Evolutionary conservation across 352 stramenopile genomes (phyloP).

Genomic region (Globisporangium cylindrosporum): DNA sequence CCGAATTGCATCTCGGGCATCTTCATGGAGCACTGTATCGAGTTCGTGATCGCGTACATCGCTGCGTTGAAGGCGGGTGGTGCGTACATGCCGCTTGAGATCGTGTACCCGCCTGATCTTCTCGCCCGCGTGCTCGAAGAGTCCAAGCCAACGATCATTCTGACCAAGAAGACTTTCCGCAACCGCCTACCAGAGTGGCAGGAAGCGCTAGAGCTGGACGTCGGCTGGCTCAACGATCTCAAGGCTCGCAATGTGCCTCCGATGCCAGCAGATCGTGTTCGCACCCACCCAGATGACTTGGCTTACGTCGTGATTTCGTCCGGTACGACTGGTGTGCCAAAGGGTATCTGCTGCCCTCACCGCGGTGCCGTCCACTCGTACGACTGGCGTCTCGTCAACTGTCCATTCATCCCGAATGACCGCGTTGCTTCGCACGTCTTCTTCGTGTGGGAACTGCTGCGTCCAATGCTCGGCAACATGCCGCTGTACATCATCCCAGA

Average conservation of each 20-base stretch:
- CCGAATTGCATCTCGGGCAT: slow-evolving; percentile 72
- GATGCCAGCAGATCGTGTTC: slow-evolving; percentile 59
- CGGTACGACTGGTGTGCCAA: slow-evolving; percentile 90
- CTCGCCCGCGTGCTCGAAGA: slow-evolving; percentile 88
- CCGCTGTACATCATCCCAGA: slow-evolving; percentile 92
- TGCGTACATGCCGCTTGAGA: slow-evolving; percentile 89
- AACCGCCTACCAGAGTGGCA: slow-evolving; percentile 69
- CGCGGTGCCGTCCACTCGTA: slow-evolving; percentile 92
- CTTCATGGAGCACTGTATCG: slow-evolving; percentile 91
- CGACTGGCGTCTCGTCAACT: slow-evolving; percentile 83
- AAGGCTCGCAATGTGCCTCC: slow-evolving; percentile 24
- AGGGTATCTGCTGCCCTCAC: slow-evolving; percentile 93
- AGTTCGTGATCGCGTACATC: slow-evolving; percentile 91
- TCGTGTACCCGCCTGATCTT: slow-evolving; percentile 89
- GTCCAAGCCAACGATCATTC: slow-evolving; percentile 81
- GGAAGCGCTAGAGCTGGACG: slow-evolving; percentile 62
- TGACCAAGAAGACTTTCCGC: slow-evolving; percentile 79
- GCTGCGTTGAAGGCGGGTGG: slow-evolving; percentile 89
- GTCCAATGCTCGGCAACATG: slow-evolving; percentile 86
- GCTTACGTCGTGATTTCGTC: slow-evolving; percentile 93
- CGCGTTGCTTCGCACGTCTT: slow-evolving; percentile 92
- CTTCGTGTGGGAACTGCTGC: slow-evolving; percentile 93
- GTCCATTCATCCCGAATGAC: slow-evolving; percentile 67
- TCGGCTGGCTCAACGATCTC: slow-evolving; percentile 43
- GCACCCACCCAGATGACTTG: slow-evolving; percentile 81